Conservation (phyloP, 2,329 filamentous ascomycete species). For the Aspergillus sp. region DNA sequence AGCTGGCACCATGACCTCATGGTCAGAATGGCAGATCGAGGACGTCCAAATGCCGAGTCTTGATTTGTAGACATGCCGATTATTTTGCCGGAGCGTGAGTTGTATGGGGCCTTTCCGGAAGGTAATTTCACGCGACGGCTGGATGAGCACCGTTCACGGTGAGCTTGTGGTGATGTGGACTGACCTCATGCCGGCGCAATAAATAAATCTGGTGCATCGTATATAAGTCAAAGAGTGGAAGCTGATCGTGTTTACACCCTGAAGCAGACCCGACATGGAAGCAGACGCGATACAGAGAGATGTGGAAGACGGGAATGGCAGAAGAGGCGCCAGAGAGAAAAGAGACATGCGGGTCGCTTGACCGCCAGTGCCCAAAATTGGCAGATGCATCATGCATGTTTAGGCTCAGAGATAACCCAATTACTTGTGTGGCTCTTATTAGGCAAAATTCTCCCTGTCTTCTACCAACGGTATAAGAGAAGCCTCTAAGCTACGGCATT, state of each 20-base stretch:
- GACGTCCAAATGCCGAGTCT: neutral
- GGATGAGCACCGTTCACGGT: neutral
- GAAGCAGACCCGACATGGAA: neutral
- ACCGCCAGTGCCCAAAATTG: conserved; percentile 3
- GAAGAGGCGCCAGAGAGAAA: neutral
- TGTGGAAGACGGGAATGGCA: neutral
- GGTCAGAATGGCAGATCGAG: neutral
- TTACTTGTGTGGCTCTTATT: neutral
- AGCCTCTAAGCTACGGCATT: neutral
- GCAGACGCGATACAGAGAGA: neutral
- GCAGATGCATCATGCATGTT: conserved; percentile 1
- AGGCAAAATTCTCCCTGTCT: neutral
- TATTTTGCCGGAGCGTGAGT: conserved; percentile 6
- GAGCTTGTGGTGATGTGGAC: neutral
- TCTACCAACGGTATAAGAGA: neutral
- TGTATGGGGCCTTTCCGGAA: neutral
- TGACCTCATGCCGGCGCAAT: neutral
- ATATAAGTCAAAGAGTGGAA: too few species aligned
- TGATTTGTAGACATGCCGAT: conserved; percentile 5
- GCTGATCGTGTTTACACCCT: neutral
- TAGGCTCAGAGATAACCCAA: neutral
- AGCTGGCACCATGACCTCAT: neutral
- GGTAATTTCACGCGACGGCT: neutral
- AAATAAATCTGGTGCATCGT: neutral
- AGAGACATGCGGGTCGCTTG: neutral